Evolutionary conservation across 1,139 yeast species (phyloP).

Genomic region (Candida glucosophila): DNA sequence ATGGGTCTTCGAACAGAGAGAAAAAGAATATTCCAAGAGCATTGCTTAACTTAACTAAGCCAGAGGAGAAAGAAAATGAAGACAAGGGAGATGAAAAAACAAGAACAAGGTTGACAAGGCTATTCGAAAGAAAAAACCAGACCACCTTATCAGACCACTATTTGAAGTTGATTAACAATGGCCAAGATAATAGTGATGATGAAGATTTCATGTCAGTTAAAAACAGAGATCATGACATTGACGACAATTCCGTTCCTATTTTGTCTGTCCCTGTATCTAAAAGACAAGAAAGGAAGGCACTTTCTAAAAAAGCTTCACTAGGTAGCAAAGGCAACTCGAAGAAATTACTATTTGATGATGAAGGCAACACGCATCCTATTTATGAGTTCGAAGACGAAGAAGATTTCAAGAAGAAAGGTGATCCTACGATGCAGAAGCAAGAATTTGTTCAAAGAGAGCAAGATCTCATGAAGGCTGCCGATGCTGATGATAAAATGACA

Average conservation of each 20-base stretch:
- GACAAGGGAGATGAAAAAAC: constrained; percentile 35
- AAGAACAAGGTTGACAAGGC: constrained; percentile 86
- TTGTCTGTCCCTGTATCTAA: constrained; percentile 62
- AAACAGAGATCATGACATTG: constrained; percentile 62
- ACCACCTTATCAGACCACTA: constrained; percentile 87
- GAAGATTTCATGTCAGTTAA: constrained; percentile 82
- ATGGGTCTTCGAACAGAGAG: constrained; percentile 47
- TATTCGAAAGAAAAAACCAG: constrained; percentile 94
- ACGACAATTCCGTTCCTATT: constrained; percentile 59
- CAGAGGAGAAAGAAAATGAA: constrained; percentile 62
- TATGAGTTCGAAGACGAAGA: constrained; percentile 89
- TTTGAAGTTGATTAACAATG: constrained; percentile 51
- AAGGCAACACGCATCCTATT: constrained; percentile 82
- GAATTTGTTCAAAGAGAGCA: constrained; percentile 61
- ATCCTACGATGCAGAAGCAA: constrained; percentile 58
- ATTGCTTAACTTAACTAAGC: constrained; percentile 46
- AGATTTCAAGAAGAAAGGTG: constrained; percentile 73
- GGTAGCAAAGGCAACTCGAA: constrained; percentile 60
- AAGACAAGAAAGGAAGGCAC: constrained; percentile 79
- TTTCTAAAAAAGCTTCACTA: constrained; percentile 77
- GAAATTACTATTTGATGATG: constrained; percentile 85
- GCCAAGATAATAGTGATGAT: constrained; percentile 22
- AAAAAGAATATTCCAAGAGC: constrained; percentile 77
- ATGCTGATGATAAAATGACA: constrained; percentile 67
- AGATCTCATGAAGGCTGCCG: constrained; percentile 60